phyloP scores from a whole-genome alignment of 2,329 filamentous ascomycete species.

The Fusarium sambucinum region DNA sequence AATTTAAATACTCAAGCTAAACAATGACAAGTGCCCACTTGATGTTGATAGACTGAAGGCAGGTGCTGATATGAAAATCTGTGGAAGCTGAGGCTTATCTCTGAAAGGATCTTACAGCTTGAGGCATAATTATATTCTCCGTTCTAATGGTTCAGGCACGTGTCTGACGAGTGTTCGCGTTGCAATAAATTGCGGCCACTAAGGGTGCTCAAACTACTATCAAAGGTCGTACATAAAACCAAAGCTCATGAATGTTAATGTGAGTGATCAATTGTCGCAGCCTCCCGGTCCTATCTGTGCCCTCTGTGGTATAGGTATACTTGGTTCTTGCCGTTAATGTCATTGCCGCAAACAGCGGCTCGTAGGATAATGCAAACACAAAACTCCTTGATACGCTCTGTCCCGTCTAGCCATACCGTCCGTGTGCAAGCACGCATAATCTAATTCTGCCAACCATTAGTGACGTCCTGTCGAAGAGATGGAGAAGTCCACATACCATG shows the following conservation, averaged over 20 bases:
- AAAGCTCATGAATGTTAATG: conserved; percentile 29
- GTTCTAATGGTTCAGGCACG: neutral
- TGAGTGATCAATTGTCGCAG: conserved; percentile 25
- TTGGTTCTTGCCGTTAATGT: conserved; percentile 41
- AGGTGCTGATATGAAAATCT: neutral
- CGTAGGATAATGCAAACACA: conserved; percentile 24
- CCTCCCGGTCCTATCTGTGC: conserved; percentile 30
- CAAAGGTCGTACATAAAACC: conserved; percentile 28
- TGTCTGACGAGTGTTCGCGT: neutral
- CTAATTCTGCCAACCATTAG: conserved; percentile 34
- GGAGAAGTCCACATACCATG: conserved; percentile 30
- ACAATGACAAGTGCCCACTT: neutral
- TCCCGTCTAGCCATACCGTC: conserved; percentile 37
- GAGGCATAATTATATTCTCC: neutral
- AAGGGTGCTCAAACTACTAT: conserved; percentile 21
- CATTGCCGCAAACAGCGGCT: conserved; percentile 35
- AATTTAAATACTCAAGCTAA: neutral
- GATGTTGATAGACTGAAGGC: neutral
- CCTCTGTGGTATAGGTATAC: conserved; percentile 39
- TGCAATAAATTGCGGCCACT: conserved; percentile 21
- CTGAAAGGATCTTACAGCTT: neutral
- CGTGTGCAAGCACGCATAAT: conserved; percentile 25
- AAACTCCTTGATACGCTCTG: conserved; percentile 39
- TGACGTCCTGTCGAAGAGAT: neutral
- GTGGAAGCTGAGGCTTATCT: neutral